Conservation (phyloP, 2,329 filamentous ascomycete genomes). For the Neopestalotiopsis sp. region DNA sequence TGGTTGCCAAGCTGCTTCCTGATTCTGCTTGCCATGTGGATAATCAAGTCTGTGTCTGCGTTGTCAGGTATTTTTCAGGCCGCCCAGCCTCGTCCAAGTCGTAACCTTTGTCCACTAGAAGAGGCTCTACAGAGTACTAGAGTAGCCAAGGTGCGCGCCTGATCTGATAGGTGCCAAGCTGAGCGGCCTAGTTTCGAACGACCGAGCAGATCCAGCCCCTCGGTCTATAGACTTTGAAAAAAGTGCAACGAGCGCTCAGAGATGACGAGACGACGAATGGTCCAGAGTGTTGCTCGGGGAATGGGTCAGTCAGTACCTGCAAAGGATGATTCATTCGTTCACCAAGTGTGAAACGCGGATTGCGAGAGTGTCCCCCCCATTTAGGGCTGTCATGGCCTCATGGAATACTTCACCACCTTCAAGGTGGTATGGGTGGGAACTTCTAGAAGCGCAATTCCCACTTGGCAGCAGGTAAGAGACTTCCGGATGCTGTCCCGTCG, state of each 20-base stretch:
- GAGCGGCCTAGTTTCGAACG: background rate
- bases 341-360: slow-evolving; percentile 11
- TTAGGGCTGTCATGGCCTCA: slow-evolving; percentile 17
- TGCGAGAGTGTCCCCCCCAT: slow-evolving; percentile 2
- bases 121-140: background rate
- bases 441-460: slow-evolving; percentile 20
- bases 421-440: slow-evolving; percentile 12
- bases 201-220: background rate
- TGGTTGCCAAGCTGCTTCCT: background rate
- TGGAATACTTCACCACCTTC: background rate
- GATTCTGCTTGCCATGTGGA: background rate
- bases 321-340: slow-evolving; percentile 3
- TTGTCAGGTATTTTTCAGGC: slow-evolving; percentile 4
- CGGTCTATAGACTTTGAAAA: background rate
- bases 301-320: background rate
- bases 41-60: background rate
- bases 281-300: background rate
- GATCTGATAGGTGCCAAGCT: background rate
- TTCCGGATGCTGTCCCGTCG: slow-evolving; percentile 11
- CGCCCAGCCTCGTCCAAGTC: background rate
- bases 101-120: background rate
- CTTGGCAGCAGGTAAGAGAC: slow-evolving; percentile 8
- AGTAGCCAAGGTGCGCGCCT: background rate
- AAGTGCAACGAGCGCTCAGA: background rate
- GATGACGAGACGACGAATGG: background rate